Evolutionary conservation across 164 flowering plant species (phyloP), one percentile per base, ranked within the genome.

Genomic region (Warburgia ugandensis): DNA sequence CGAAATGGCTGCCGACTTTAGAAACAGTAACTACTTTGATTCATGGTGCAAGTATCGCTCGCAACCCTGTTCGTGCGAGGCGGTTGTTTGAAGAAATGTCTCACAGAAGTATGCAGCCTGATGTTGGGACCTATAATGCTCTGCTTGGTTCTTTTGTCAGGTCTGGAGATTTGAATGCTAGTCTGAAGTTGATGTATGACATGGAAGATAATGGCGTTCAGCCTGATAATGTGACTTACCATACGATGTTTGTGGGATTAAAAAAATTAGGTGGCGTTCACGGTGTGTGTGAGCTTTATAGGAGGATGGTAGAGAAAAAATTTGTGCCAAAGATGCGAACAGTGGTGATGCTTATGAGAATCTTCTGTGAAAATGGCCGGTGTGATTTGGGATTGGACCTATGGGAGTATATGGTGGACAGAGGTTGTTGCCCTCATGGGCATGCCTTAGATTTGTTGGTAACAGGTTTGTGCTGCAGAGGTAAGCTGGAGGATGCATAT

Each of bases 261-360:
- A 77, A 75, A 68, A 77, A 65, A 37, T 59, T 68, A 10, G 52
- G 48, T 8, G 77, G 67, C 14, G 43, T 74, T 22, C 71, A 73
- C 4, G 79, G 73, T 45, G 77, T 80, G 50, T 51, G 13, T 56
- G 56, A 58, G 56, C 66, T 88, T 12, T 85, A 72, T 43, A 35
- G 56, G 22, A 76, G 53, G 58, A 85, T 88, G 91, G 50, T 60
- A 4, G 50, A 55, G 29, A 69, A 58, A 23, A 67, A 65, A 22
- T 76, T 80, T 55, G 77, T 88, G 47, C 97, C 97, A 16, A 73
- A 79, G 58, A 68, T 79, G 50, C 63, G 76, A 17, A 88, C 94
- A 6, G 80, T 77, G 21, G 84, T 88, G 58, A 74, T 83, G 84
- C 29, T 88, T 55, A 85, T 81, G 91, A 88, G 78, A 55, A 73